These are phyloP conservation scores for Colletotrichum destructivum DNA, from an alignment of 2,329 filamentous ascomycete species.

Conservation along the genomic window DNA sequence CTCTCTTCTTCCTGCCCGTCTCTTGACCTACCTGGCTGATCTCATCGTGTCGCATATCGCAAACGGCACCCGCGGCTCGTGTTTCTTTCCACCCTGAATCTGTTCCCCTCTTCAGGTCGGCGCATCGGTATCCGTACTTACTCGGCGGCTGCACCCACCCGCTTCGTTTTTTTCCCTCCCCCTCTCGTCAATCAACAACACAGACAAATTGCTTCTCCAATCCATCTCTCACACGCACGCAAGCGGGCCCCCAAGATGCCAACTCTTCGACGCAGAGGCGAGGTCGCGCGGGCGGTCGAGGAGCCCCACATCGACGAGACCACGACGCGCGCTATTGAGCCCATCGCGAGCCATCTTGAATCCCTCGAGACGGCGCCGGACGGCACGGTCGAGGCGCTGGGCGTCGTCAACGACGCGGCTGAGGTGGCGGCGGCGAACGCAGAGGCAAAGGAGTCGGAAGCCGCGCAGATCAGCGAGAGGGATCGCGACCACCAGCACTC, in stretches of 20 bases:
- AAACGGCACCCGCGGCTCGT: constrained; percentile 31
- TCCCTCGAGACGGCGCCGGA: constrained; percentile 35
- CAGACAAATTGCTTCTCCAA: not conserved
- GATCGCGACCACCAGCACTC: constrained; percentile 36
- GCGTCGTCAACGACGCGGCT: constrained; percentile 41
- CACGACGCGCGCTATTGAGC: constrained; percentile 39
- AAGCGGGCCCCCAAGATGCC: constrained; percentile 32
- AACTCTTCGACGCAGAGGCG: constrained; percentile 39
- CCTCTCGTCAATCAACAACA: constrained; percentile 1
- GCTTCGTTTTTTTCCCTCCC: not conserved
- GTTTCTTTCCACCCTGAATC: constrained; percentile 10
- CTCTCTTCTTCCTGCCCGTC: not conserved
- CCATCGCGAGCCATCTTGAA: constrained; percentile 42
- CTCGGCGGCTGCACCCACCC: not conserved
- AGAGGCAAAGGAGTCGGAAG: constrained; percentile 17
- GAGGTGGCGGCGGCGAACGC: constrained; percentile 17
- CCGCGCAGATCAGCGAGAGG: constrained; percentile 31
- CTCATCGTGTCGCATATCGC: constrained; percentile 37
- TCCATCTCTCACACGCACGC: constrained; percentile 2
- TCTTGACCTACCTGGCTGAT: constrained; percentile 15
- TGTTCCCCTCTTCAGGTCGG: constrained; percentile 23
- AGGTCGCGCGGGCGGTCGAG: constrained; percentile 28
- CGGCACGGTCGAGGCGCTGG: constrained; percentile 40
- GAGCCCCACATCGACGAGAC: constrained; percentile 32
- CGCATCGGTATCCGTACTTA: constrained; percentile 14